Evolutionary conservation across 225 moss, liverwort and hornwort genomes (phyloP), one percentile per base, ranked within the genome.

Genomic region (Physcomitrium patens): DNA sequence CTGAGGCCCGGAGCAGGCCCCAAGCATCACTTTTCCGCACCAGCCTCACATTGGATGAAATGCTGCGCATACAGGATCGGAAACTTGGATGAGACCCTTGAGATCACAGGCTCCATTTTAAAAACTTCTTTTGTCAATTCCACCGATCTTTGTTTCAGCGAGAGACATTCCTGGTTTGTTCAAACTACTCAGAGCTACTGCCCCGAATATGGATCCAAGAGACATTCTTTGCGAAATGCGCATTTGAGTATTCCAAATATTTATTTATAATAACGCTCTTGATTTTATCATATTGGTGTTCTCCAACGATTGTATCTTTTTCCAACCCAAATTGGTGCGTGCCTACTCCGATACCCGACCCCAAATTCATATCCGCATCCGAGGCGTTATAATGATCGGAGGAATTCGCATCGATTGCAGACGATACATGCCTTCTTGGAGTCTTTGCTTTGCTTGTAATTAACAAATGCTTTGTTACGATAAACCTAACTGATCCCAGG

Each of bases 191-290:
- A 86, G 46, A 10, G 87, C 80, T 16, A 86, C 66, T 16, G 89
- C 84, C 15, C 89, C 28, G 24, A 84, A 76, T 56, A 82, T 58
- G 20, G 80, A 72, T 27, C 90, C 91, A 18, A 96, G 74, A 48
- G 94, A 72, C 75, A 82, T 82, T 81, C 96, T 84, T 60, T 94
- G 86, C 84, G 41, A 86, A 66, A 23, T 84, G 86, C 73, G 78
- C 78, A 47, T 72, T 42, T 12, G 27, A 22, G 31, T 37, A 37
- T 37, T 37, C 31, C 31, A 4, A 37, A 7, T 37, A 37, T 37
- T 37, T 4, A 16, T 69, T 69, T 42, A 17, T 17, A 60, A 14
- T 51, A 16, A 24, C 24, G 24, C 69, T 63, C 31, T 4, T 37
- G 31, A 37, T 1, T 28, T 18, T 0, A 17, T 16, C 7, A 7